These are phyloP conservation scores for Cucurbita argyrosperma DNA, from an alignment of 306 rosid species.

Conservation along the genomic window DNA sequence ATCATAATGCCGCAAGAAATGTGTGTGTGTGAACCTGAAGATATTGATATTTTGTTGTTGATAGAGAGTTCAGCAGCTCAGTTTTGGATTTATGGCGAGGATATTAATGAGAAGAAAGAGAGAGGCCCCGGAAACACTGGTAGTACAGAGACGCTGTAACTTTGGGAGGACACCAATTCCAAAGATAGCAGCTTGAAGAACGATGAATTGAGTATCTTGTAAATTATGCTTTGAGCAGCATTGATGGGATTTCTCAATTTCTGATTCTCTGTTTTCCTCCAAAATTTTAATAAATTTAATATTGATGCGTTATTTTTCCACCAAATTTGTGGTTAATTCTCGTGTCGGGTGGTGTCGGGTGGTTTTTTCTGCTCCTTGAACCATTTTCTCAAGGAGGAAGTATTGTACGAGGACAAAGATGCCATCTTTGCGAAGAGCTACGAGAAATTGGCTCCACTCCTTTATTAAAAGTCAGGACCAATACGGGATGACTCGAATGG, in stretches of 20 bases:
- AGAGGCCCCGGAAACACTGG: background rate
- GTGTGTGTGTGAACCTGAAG: background rate
- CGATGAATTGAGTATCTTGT: background rate
- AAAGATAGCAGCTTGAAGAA: background rate
- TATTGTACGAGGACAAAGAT: no score
- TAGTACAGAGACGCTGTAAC: background rate
- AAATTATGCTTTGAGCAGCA: background rate
- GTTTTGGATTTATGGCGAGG: background rate
- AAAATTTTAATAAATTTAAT: no score
- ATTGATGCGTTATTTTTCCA: no score
- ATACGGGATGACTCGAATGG: no score
- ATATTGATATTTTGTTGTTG: background rate
- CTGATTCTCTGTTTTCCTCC: no score
- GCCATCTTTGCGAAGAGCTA: no score
- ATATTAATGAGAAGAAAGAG: background rate
- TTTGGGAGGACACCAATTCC: background rate
- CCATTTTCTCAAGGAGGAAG: no score
- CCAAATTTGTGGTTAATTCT: no score
- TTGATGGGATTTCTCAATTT: background rate
- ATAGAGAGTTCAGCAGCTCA: background rate
- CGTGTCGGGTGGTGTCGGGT: no score
- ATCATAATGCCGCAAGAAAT: background rate
- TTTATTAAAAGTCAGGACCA: no score
- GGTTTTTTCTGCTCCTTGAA: no score
- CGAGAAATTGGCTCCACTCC: no score